Conservation (phyloP, 495 filamentous ascomycete species). For the Penicillium waksmanii region DNA sequence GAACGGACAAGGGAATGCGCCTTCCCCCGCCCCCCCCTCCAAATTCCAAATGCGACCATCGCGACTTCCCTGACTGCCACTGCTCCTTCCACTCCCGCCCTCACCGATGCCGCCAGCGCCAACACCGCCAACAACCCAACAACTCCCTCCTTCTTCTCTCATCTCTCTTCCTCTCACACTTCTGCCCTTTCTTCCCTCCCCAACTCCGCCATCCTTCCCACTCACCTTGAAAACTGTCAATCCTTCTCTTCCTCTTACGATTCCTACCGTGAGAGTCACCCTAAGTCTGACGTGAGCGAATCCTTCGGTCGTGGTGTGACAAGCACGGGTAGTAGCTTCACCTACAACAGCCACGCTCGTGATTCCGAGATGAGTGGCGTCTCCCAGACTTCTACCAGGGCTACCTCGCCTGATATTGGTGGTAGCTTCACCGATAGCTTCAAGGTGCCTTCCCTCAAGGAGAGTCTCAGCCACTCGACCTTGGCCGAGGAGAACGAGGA, state of each 20-base stretch:
- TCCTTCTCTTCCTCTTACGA: conserved; percentile 35
- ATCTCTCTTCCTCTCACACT: conserved; percentile 21
- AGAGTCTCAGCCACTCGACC: conserved; percentile 59
- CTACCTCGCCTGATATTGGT: conserved; percentile 80
- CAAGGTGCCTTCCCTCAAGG: conserved; percentile 55
- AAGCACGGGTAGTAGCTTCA: conserved; percentile 69
- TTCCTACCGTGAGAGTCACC: conserved; percentile 32
- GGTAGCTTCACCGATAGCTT: conserved; percentile 37
- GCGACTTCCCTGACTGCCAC: conserved; percentile 47
- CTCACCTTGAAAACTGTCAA: conserved; percentile 39
- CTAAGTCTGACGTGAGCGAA: conserved; percentile 42
- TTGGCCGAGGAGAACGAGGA: conserved; percentile 76
- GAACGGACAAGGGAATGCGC: neutral
- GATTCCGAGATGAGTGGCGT: conserved; percentile 82
- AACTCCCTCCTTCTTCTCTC: conserved; percentile 37
- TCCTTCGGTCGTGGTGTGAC: conserved; percentile 48
- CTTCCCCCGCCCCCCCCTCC: too few relatives aligned
- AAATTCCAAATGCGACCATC: conserved; percentile 12
- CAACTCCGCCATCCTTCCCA: conserved; percentile 37
- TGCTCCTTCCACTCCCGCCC: conserved; percentile 45
- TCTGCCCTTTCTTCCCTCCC: conserved; percentile 35
- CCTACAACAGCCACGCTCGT: conserved; percentile 71
- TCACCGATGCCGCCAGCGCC: conserved; percentile 48
- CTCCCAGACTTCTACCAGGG: conserved; percentile 83
- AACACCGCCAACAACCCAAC: conserved; percentile 23